A percentile compares a stretch with the other conserved stretches of the same genome.
Conservation (phyloP, 352 stramenopile genomes). For the Pythium phragmitis region DNA sequence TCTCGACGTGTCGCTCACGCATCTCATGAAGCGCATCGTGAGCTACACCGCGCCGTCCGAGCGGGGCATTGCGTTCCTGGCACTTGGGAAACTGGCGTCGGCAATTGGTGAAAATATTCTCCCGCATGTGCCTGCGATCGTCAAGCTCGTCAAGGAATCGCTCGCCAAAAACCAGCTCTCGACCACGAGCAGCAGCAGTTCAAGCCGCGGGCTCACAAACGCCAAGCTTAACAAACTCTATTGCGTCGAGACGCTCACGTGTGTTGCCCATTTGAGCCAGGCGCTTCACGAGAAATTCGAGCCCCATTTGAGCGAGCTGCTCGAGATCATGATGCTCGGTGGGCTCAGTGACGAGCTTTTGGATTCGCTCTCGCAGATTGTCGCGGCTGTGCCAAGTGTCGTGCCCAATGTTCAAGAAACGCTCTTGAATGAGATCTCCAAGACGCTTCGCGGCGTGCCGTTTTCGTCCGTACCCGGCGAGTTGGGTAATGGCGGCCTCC, state of each 20-base stretch:
- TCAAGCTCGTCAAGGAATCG: conserved; percentile 74
- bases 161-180: conserved; percentile 48
- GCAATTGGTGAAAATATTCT: conserved; percentile 89
- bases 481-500: conserved; percentile 11
- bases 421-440: conserved; percentile 96
- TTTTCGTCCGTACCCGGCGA: conserved; percentile 42
- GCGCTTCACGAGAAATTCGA: conserved; percentile 65
- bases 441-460: conserved; percentile 86
- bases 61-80: conserved; percentile 88
- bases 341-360: conserved; percentile 95
- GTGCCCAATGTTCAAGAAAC: conserved; percentile 92
- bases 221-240: conserved; percentile 72
- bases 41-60: conserved; percentile 55
- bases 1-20: conserved; percentile 73
- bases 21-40: conserved; percentile 85
- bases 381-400: conserved; percentile 85
- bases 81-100: conserved; percentile 91
- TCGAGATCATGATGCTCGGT: conserved; percentile 86
- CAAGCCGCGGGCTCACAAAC: conserved; percentile 29
- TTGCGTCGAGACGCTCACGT: conserved; percentile 82
- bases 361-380: conserved; percentile 90
- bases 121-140: conserved; percentile 77
- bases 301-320: conserved; percentile 63
- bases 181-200: conserved; percentile 16
- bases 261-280: conserved; percentile 72